Evolutionary conservation across 139 green algal species (phyloP).

Genomic region (Dunaliella sp.): DNA sequence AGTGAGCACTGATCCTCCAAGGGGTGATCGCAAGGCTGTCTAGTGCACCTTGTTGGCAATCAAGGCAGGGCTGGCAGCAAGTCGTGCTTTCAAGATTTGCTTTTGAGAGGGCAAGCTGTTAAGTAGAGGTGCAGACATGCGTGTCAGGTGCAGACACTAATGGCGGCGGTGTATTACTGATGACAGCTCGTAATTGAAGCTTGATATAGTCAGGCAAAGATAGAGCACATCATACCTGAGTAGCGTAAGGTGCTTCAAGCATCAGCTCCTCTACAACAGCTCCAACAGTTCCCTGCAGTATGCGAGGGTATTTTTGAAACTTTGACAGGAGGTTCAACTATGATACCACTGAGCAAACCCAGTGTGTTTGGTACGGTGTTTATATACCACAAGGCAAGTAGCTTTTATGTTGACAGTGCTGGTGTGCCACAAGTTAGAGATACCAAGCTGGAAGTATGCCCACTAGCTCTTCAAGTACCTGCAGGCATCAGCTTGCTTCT

Average conservation of each 20-base stretch:
- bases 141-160: background rate
- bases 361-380: too few species aligned
- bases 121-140: background rate
- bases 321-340: too few species aligned
- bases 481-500: too few species aligned
- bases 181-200: background rate
- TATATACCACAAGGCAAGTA: too few species aligned
- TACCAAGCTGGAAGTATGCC: too few species aligned
- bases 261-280: slow-evolving; percentile 5
- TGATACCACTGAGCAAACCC: too few species aligned
- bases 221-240: background rate
- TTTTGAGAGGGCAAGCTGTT: background rate
- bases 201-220: background rate
- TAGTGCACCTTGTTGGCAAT: background rate
- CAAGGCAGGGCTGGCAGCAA: background rate
- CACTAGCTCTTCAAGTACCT: too few species aligned
- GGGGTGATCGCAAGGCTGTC: background rate
- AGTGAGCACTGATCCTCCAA: too few species aligned
- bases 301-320: background rate
- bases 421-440: too few species aligned
- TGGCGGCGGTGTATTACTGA: background rate
- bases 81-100: background rate
- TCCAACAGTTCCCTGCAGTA: slow-evolving; percentile 1
- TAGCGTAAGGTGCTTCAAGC: background rate
- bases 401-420: too few species aligned